Evolutionary conservation across 345 rosid species (phyloP), one percentile per base, ranked within the genome.

Genomic region (Pistacia atlantica): DNA sequence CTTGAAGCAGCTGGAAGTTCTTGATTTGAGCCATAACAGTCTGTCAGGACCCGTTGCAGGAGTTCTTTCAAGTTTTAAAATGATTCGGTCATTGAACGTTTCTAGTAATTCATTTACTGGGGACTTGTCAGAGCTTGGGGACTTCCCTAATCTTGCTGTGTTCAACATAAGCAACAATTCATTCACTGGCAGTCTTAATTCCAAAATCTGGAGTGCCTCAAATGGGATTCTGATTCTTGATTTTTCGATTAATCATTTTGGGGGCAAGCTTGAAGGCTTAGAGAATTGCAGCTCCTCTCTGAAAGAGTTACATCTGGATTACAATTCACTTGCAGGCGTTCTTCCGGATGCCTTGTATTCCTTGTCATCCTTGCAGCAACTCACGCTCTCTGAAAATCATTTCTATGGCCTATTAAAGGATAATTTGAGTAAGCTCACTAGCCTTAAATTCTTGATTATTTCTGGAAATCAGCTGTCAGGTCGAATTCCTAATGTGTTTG

Each of bases 1-100:
- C 64, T 75, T 95, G 87, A 78, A 88, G 92, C 83, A 75, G 85
- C 89, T 95, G 71, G 72, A 88, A 79, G 87, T 84, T 86, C 92
- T 95, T 87, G 99, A 95, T 90, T 82, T 95, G 86, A 95, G 99
- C 85, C 86, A 88, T 71, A 93, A 95, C 84, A 25, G 73, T 84
- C 74, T 95, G 49, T 84, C 88, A 52, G 97, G 98, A 42, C 74
- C 75, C 6, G 89, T 91, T 83, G 87, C 83, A 5, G 82, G 73
- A 46, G 84, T 86, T 1, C 79, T 95, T 42, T 82, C 91, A 45
- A 87, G 94, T 81, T 82, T 93, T 73, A 37, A 67, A 37, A 84
- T 86, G 52, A 77, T 95, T 72, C 90, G 63, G 69, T 85, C 85
- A 4, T 74, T 95, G 75, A 90, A 95, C 78, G 71, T 95, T 33